Evolutionary conservation across 352 stramenopile genomes (phyloP), one percentile per base, ranked within the genome.

Genomic region (Thraustochytrium striatum): DNA sequence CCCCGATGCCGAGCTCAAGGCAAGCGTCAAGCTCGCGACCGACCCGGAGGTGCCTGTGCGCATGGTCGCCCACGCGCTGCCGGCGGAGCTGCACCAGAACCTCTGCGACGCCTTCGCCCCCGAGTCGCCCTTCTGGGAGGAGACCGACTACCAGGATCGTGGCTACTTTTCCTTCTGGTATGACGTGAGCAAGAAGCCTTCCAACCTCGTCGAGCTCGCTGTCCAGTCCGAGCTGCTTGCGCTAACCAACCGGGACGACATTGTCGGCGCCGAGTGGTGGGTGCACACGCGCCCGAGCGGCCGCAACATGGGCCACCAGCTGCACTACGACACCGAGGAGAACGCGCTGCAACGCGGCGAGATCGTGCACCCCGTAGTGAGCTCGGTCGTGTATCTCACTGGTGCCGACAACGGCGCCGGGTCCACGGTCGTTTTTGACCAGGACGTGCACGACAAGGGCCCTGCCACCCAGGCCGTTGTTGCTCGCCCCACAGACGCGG

Each of bases 321-420:
- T 91, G 5, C 87, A 91, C 68, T 90, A 90, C 83, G 86, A 90
- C 81, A 91, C 86, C 2, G 87, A 91, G 58, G 87, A 91, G 82
- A 79, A 81, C 58, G 79, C 84, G 0, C 72, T 89, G 39, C n/a
- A n/a, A n/a, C 55, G 88, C 30, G 72, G 61, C 59, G 70, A 84
- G 44, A 82, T 91, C 30, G 88, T 87, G 11, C 87, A 91, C 84
- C 87, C 87, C 9, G 85, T 87, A 8, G 59, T 88, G 11, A 89
- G 85, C 11, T 88, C 84, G 0, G 85, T 91, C 0, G 44, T 89
- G 30, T 91, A 91, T 62, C 70, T 91, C 52, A 89, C 85, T 19
- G 85, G 85, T 28, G 86, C n/a, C 16, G 39, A 73, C 0, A n/a
- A 35, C 9, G 69, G 69, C 43, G 53, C 68, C 35, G 72, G 72